These are phyloP conservation scores for Alloteropsis angusta DNA, from an alignment of 202 grass and related monocot species.

Conservation along the genomic window DNA sequence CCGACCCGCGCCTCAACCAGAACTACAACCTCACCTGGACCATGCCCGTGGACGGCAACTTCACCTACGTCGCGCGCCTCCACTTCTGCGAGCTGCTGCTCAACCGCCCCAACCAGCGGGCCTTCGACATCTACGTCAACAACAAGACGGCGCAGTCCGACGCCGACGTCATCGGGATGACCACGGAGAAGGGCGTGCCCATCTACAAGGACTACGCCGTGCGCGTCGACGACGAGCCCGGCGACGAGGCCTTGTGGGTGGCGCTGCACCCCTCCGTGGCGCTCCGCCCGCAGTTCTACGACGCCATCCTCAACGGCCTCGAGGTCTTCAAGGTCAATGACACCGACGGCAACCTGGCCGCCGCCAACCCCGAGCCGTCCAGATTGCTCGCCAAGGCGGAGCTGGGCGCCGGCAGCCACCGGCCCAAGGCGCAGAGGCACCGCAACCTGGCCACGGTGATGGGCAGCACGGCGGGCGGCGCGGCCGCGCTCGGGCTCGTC, in stretches of 20 bases:
- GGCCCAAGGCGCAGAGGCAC: background rate
- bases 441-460: conserved; percentile 28
- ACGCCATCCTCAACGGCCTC: conserved; percentile 70
- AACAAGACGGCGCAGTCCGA: conserved; percentile 65
- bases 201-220: conserved; percentile 71
- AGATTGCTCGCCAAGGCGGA: conserved; percentile 45
- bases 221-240: conserved; percentile 33
- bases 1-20: conserved; percentile 54
- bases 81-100: conserved; percentile 86
- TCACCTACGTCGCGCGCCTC: conserved; percentile 71
- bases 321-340: conserved; percentile 90
- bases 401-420: background rate
- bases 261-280: conserved; percentile 61
- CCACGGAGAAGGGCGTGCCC: conserved; percentile 41
- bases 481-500: conserved; percentile 42
- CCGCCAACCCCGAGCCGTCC: conserved; percentile 48
- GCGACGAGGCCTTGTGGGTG: conserved; percentile 56
- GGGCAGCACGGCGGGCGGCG: conserved; percentile 52
- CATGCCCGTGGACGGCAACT: conserved; percentile 69
- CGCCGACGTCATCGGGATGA: conserved; percentile 64
- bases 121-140: conserved; percentile 84
- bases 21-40: conserved; percentile 90
- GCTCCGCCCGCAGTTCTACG: conserved; percentile 69
- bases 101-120: conserved; percentile 60
- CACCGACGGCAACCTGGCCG: conserved; percentile 44